Evolutionary conservation across 495 filamentous ascomycete genomes (phyloP).

Genomic region (Zalerion maritima): DNA sequence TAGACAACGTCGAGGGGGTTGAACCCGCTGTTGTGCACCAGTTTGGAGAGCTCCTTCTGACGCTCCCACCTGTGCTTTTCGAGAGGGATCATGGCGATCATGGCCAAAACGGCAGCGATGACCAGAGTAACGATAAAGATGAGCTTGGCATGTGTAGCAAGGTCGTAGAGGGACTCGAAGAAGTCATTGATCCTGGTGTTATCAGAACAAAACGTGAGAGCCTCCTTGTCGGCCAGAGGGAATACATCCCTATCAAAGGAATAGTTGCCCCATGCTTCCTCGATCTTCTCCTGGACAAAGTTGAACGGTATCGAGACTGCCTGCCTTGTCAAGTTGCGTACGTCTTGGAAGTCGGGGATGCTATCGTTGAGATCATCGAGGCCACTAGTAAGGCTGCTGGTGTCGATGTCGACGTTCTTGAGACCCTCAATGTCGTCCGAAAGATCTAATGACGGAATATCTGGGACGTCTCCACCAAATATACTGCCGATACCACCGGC

Average conservation of each 20-base stretch:
- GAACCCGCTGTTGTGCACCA: constrained; percentile 46
- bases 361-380: constrained; percentile 55
- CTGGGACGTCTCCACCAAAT: constrained; percentile 26
- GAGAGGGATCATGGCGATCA: constrained; percentile 60
- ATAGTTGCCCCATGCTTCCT: constrained; percentile 50
- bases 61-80: constrained; percentile 68
- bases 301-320: constrained; percentile 68
- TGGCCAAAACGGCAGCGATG: constrained; percentile 53
- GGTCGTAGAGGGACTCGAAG: constrained; percentile 54
- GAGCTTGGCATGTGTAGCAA: constrained; percentile 47
- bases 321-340: constrained; percentile 59
- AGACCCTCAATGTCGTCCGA: constrained; percentile 43
- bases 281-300: constrained; percentile 53
- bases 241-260: constrained; percentile 62
- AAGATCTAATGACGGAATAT: constrained; percentile 40
- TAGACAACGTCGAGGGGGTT: constrained; percentile 86
- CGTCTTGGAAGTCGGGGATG: constrained; percentile 69
- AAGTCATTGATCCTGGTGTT: constrained; percentile 76
- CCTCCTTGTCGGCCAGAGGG: constrained; percentile 65
- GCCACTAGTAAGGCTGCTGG: constrained; percentile 44
- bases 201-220: constrained; percentile 74
- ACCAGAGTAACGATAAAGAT: constrained; percentile 60
- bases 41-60: constrained; percentile 51
- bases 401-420: constrained; percentile 51
- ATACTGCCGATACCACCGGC: constrained; percentile 22